phyloP scores from a whole-genome alignment of 441 rosid species.

The Populus tomentosa region DNA sequence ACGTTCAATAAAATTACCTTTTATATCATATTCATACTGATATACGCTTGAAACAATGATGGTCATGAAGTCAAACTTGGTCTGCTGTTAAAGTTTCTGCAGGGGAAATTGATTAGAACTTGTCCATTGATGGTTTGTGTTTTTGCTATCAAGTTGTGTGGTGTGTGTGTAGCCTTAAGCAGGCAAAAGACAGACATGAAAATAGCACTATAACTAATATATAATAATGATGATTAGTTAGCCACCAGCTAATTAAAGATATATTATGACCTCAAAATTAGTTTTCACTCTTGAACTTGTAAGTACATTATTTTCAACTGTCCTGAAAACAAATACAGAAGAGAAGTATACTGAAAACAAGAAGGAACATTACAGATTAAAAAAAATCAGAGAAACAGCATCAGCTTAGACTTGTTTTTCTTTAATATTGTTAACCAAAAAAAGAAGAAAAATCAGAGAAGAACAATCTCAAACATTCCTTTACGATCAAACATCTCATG shows the following conservation, averaged over 20 bases:
- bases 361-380: not conserved
- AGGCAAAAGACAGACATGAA: slow-evolving; percentile 23
- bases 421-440: not conserved
- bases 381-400: slow-evolving; percentile 3
- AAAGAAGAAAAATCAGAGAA: not conserved
- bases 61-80: not conserved
- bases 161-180: not conserved
- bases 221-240: slow-evolving; percentile 15
- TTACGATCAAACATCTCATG: slow-evolving; percentile 31
- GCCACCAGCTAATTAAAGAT: not conserved
- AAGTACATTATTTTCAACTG: slow-evolving; percentile 21
- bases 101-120: not conserved
- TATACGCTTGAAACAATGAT: not conserved
- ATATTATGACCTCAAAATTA: slow-evolving; percentile 20
- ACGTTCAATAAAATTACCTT: not conserved
- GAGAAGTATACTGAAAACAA: not conserved
- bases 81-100: not conserved
- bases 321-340: slow-evolving; percentile 19
- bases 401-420: slow-evolving; percentile 3
- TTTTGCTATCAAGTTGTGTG: not conserved
- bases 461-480: slow-evolving; percentile 22
- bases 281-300: slow-evolving; percentile 23
- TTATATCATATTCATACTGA: not conserved
- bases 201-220: slow-evolving; percentile 14
- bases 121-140: not conserved